These are phyloP conservation scores for Akanthomyces lecanii DNA, from an alignment of 2,329 filamentous ascomycete genomes.

Conservation along the genomic window DNA sequence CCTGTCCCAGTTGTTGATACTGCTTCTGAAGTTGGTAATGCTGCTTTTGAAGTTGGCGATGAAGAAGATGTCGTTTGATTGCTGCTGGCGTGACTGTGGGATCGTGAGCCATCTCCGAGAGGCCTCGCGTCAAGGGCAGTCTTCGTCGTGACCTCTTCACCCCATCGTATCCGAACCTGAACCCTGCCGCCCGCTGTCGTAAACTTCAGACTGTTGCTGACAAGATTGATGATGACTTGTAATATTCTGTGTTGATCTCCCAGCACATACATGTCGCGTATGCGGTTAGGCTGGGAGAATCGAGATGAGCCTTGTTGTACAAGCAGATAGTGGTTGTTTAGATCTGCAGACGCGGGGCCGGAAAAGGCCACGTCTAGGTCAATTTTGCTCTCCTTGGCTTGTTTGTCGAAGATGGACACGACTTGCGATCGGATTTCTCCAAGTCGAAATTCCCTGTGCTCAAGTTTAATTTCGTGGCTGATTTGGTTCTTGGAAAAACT, in stretches of 20 bases:
- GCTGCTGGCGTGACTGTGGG: background rate
- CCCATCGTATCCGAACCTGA: constrained; percentile 68
- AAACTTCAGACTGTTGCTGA: constrained; percentile 90
- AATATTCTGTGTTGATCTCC: constrained; percentile 90
- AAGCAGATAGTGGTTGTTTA: background rate
- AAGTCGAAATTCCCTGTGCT: constrained; percentile 80
- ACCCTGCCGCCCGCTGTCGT: constrained; percentile 74
- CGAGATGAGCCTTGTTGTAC: background rate
- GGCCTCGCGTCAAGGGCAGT: background rate
- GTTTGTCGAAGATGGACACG: constrained; percentile 82
- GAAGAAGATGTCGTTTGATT: background rate
- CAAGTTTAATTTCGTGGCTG: constrained; percentile 74
- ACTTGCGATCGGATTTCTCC: constrained; percentile 82
- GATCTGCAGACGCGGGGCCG: constrained; percentile 24
- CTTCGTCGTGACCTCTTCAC: constrained; percentile 47
- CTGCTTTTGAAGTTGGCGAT: background rate
- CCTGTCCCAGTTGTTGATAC: background rate
- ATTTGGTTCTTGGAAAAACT: constrained; percentile 96
- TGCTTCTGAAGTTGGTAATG: background rate
- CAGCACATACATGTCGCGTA: constrained; percentile 85
- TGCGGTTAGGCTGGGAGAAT: constrained; percentile 46
- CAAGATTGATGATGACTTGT: constrained; percentile 90
- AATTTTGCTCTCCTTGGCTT: constrained; percentile 75
- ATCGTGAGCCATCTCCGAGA: background rate
- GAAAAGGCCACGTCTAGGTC: constrained; percentile 68